phyloP scores from a whole-genome alignment of 176 grass and related monocot species.

The Melocanna baccifera region DNA sequence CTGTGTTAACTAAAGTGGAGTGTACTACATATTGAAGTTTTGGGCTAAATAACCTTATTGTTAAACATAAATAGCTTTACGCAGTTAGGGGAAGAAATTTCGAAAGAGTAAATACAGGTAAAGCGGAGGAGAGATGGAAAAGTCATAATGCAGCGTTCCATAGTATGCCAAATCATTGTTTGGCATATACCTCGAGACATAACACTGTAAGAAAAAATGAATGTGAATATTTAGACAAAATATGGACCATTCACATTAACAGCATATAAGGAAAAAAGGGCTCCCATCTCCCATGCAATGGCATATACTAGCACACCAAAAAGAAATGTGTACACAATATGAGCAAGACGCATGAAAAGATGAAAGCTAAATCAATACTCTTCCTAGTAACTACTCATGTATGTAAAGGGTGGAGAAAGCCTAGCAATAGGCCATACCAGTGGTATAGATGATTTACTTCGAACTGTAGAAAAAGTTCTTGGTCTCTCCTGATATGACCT shows the following conservation, averaged over 20 bases:
- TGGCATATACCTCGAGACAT: not conserved
- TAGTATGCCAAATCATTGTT: not conserved
- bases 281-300: conserved; percentile 5
- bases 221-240: conserved; percentile 14
- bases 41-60: not conserved
- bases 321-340: not conserved
- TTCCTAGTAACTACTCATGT: not conserved
- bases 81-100: conserved; percentile 1
- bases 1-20: not conserved
- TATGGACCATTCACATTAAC: not conserved
- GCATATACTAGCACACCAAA: conserved; percentile 9
- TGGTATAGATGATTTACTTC: conserved; percentile 76
- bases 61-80: not conserved
- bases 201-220: not conserved
- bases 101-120: not conserved
- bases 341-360: not conserved
- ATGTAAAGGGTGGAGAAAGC: conserved; percentile 9
- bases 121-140: not conserved
- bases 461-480: conserved; percentile 76
- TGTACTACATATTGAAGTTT: not conserved
- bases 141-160: not conserved
- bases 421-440: conserved; percentile 48
- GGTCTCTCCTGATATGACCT: conserved; percentile 63
- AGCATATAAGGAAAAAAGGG: not conserved
- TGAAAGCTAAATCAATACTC: conserved; percentile 11